Conservation (phyloP, 139 green algal genomes). For the Tetradesmus obliquus region DNA sequence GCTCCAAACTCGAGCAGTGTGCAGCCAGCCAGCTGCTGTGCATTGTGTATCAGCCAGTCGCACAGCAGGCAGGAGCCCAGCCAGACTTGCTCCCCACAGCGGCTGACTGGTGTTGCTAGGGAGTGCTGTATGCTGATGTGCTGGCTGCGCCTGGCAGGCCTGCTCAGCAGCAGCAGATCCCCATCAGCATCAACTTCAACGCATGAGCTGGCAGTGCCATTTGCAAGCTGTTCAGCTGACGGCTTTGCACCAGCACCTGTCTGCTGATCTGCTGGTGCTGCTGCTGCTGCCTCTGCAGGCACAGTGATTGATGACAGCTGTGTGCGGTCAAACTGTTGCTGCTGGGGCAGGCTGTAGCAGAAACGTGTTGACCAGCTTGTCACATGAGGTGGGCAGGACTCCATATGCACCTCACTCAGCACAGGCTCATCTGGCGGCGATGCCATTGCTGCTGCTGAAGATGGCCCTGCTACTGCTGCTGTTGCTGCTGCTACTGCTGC, state of each 20-base stretch:
- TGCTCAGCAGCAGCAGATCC: not conserved
- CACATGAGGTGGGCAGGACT: constrained; percentile 15
- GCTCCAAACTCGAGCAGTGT: constrained; percentile 39
- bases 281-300: not conserved
- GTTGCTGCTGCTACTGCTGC: not conserved
- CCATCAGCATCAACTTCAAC: constrained; percentile 14
- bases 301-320: not conserved
- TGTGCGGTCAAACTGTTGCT: not conserved
- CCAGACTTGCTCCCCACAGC: constrained; percentile 50
- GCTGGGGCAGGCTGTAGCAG: constrained; percentile 5
- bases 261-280: not conserved
- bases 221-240: not conserved
- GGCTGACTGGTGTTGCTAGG: constrained; percentile 11
- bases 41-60: constrained; percentile 8
- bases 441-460: not conserved
- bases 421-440: constrained; percentile 9
- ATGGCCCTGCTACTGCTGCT: not conserved
- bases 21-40: not conserved
- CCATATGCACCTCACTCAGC: constrained; percentile 38
- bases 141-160: not conserved
- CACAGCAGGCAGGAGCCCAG: constrained; percentile 38
- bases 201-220: not conserved
- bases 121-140: constrained; percentile 34
- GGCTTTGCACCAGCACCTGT: not conserved
- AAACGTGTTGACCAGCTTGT: constrained; percentile 39